Evolutionary conservation across 1,284 basidiomycete species (phyloP).

Genomic region (Ceratobasidium sp.): DNA sequence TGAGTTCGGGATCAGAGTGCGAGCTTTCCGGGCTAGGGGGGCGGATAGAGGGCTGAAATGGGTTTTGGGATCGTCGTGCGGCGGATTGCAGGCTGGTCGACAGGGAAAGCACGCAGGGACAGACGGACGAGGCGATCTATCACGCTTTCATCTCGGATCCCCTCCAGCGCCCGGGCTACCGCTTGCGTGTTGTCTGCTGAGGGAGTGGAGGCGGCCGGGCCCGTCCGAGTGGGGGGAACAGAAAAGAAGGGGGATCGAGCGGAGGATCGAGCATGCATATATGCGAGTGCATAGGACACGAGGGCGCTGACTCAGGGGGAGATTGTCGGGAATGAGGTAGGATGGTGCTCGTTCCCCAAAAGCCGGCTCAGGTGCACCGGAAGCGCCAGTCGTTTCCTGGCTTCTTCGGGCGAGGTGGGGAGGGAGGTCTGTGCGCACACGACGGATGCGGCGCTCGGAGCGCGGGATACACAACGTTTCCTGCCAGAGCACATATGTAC

Average conservation of each 20-base stretch:
- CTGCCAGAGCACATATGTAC: neutral
- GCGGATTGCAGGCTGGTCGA: neutral
- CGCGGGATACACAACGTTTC: neutral
- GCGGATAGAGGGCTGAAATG: neutral
- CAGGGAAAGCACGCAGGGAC: conserved; percentile 1
- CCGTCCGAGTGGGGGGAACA: neutral
- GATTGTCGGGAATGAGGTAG: conserved; percentile 27
- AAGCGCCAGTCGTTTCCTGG: conserved; percentile 26
- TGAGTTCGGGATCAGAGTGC: neutral
- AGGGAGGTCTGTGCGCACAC: conserved; percentile 35
- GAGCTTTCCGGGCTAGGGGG: neutral
- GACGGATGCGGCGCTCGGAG: conserved; percentile 7
- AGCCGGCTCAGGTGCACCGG: conserved; percentile 12
- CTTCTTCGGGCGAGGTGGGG: conserved; percentile 32
- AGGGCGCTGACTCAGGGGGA: conserved; percentile 17
- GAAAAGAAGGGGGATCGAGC: neutral
- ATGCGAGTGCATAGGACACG: conserved; percentile 7
- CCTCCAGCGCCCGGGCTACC: neutral
- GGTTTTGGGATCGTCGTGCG: conserved; percentile 1
- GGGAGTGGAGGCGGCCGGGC: too few species aligned
- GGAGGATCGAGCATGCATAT: neutral
- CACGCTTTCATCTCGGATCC: conserved; percentile 1
- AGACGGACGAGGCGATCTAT: neutral
- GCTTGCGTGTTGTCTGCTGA: neutral
- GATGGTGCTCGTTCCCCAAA: conserved; percentile 19